Conservation (phyloP, 768 basidiomycete genomes). For the Termitomyces eurrhizus region DNA sequence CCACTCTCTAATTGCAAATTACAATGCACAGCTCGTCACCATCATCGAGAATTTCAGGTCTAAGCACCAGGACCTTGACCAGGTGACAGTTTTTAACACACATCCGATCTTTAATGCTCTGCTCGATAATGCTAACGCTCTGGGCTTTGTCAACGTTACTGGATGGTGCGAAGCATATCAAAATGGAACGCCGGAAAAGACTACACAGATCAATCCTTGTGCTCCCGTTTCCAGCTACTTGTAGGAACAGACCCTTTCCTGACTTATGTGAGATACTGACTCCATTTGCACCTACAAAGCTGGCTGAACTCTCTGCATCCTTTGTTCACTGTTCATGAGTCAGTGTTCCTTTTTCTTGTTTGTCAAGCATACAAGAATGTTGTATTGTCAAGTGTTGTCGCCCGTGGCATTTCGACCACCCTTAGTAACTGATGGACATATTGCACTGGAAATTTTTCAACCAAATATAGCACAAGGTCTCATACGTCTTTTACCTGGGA, state of each 20-base stretch:
- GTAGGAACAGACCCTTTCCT: no score
- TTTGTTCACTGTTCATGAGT: conserved; percentile 62
- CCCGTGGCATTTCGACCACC: conserved; percentile 45
- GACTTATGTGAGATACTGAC: no score
- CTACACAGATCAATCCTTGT: no score
- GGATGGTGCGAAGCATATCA: no score
- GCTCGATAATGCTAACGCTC: conserved; percentile 18
- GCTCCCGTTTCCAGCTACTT: no score
- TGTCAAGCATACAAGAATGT: neutral
- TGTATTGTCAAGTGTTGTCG: conserved; percentile 35
- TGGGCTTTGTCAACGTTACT: no score
- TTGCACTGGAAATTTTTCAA: neutral
- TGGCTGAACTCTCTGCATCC: conserved; percentile 63
- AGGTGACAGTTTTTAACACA: conserved; percentile 49
- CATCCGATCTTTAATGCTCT: conserved; percentile 56
- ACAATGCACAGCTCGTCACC: no score
- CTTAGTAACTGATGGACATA: conserved; percentile 29
- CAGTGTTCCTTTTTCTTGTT: conserved; percentile 16
- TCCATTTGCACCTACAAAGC: conserved; percentile 23
- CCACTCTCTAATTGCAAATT: no score
- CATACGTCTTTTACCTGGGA: no score
- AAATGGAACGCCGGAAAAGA: no score
- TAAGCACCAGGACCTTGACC: conserved; percentile 38
- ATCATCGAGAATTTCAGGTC: no score
- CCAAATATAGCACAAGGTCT: no score